Percentiles rank a stretch among this genome's conserved stretches.
Evolutionary conservation across 441 rosid species (phyloP).

Genomic region (Biscutella laevigata): DNA sequence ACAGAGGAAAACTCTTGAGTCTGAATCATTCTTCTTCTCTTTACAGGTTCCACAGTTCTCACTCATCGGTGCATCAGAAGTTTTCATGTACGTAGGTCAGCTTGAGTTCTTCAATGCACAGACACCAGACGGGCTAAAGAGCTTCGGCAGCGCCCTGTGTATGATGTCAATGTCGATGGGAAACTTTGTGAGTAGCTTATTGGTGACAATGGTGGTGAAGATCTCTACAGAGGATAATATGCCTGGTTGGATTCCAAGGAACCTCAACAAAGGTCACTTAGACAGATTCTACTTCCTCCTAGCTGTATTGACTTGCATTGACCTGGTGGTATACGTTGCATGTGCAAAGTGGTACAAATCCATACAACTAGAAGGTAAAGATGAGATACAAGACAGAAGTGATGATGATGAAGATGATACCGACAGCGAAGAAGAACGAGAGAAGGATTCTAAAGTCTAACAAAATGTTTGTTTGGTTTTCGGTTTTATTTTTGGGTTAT

Average conservation of each 20-base stretch:
- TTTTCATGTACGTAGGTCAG: conserved; percentile 97
- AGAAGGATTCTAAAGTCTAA: conserved; percentile 29
- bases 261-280: conserved; percentile 89
- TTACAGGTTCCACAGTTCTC: conserved; percentile 70
- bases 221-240: conserved; percentile 68
- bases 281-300: conserved; percentile 91
- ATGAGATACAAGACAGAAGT: conserved; percentile 19
- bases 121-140: conserved; percentile 86
- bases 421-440: conserved; percentile 20
- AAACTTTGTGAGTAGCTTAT: conserved; percentile 87
- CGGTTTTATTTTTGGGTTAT: conserved; percentile 11
- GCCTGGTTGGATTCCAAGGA: conserved; percentile 97
- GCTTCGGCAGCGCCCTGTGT: conserved; percentile 95
- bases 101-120: conserved; percentile 96
- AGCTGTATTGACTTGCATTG: conserved; percentile 60
- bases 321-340: conserved; percentile 52
- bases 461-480: conserved; percentile 14
- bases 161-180: conserved; percentile 97
- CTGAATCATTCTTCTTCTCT: not conserved
- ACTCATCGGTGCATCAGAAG: conserved; percentile 92
- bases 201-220: conserved; percentile 86
- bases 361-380: conserved; percentile 60
- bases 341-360: conserved; percentile 87
- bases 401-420: conserved; percentile 18
- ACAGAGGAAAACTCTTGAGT: not conserved